These are phyloP conservation scores for Mixia osmundae DNA, from an alignment of 1,284 basidiomycete genomes.

Conservation along the genomic window DNA sequence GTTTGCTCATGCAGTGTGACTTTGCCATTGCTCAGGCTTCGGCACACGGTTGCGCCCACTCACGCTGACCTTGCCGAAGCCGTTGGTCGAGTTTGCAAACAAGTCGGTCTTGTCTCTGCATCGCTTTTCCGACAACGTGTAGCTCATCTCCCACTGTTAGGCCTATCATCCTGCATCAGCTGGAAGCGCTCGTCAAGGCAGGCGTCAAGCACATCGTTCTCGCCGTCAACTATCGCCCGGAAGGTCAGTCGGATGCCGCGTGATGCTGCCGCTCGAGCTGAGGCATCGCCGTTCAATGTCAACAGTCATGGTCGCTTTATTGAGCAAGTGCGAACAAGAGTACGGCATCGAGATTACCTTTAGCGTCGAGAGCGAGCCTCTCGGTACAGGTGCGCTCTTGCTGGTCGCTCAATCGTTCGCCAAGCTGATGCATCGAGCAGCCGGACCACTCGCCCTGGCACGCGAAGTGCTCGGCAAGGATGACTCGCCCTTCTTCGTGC, in stretches of 20 bases:
- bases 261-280: background rate
- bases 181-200: constrained; percentile 31
- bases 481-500: constrained; percentile 31
- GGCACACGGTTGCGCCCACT: constrained; percentile 24
- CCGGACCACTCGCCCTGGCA: constrained; percentile 30
- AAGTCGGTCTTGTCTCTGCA: constrained; percentile 7
- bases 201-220: constrained; percentile 32
- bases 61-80: constrained; percentile 30
- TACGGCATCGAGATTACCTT: constrained; percentile 31
- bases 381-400: constrained; percentile 27
- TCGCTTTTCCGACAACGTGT: background rate
- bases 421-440: constrained; percentile 15
- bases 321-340: constrained; percentile 31
- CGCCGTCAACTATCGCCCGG: constrained; percentile 31
- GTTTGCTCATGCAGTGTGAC: background rate
- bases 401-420: background rate
- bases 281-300: background rate
- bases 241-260: constrained; percentile 10
- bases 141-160: background rate
- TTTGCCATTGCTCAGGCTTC: constrained; percentile 4
- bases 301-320: constrained; percentile 29
- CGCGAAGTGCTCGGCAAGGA: constrained; percentile 30
- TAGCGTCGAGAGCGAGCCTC: constrained; percentile 30
- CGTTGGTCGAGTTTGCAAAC: constrained; percentile 28
- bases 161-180: constrained; percentile 23